Percentiles rank a stretch among this genome's conserved stretches.
Evolutionary conservation across 805 yeast genomes (phyloP).

Genomic region (Peterozyma xylosa): DNA sequence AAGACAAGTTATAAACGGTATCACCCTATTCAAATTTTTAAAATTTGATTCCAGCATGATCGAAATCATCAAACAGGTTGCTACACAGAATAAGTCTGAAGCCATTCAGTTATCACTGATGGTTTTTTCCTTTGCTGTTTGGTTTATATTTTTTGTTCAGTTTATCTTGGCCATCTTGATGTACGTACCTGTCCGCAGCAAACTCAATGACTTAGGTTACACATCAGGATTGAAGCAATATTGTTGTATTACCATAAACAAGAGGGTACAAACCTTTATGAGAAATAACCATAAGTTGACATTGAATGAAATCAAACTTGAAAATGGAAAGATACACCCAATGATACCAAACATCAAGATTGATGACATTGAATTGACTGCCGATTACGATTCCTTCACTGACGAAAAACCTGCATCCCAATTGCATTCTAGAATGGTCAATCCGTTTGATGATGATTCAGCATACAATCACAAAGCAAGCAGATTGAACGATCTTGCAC

Average conservation of each 20-base stretch:
- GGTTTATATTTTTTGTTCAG: slow-evolving; percentile 59
- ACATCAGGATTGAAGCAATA: slow-evolving; percentile 46
- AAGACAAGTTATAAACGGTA: slow-evolving; percentile 76
- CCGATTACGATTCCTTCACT: too few species aligned
- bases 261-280: slow-evolving; percentile 46
- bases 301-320: slow-evolving; percentile 3
- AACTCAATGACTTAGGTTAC: slow-evolving; percentile 27
- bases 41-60: slow-evolving; percentile 36
- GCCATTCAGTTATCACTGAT: slow-evolving; percentile 71
- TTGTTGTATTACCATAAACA: slow-evolving; percentile 54
- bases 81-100: slow-evolving; percentile 52
- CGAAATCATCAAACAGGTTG: slow-evolving; percentile 44
- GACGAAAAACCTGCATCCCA: too few species aligned
- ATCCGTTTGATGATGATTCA: not conserved
- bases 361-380: too few species aligned
- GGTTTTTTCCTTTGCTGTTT: slow-evolving; percentile 67
- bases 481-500: too few species aligned
- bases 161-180: slow-evolving; percentile 47
- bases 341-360: not conserved
- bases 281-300: slow-evolving; percentile 24
- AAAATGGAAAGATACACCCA: slow-evolving; percentile 2
- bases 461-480: too few species aligned
- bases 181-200: slow-evolving; percentile 43
- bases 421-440: not conserved
- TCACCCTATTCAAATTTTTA: slow-evolving; percentile 53